Conservation (phyloP, 2,329 filamentous ascomycete genomes). For the Colletotrichum phormii region DNA sequence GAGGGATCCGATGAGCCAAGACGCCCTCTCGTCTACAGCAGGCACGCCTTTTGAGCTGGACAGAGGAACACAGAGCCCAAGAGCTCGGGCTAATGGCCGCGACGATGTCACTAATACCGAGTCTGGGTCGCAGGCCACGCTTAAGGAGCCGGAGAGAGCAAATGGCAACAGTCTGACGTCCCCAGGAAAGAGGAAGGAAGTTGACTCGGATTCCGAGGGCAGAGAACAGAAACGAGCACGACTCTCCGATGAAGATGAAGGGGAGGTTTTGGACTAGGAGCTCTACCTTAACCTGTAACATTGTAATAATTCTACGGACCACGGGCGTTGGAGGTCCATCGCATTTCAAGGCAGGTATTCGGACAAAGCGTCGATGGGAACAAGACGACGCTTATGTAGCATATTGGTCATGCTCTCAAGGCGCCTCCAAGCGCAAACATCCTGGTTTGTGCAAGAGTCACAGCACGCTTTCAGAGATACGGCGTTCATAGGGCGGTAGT, state of each 20-base stretch:
- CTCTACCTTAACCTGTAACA: constrained; percentile 1
- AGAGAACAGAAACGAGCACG: constrained; percentile 57
- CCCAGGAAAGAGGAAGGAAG: constrained; percentile 56
- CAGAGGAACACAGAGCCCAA: constrained; percentile 62
- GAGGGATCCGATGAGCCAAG: constrained; percentile 56
- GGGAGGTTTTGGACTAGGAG: constrained; percentile 50
- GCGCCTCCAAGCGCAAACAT: background rate
- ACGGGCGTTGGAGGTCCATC: constrained; percentile 22
- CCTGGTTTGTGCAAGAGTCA: background rate
- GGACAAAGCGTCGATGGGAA: background rate
- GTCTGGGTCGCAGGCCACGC: constrained; percentile 50
- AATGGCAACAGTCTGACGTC: constrained; percentile 48
- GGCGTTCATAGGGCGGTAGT: constrained; percentile 17
- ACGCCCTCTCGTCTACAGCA: constrained; percentile 59
- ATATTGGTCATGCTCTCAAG: constrained; percentile 2
- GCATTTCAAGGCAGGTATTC: constrained; percentile 2
- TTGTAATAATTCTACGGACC: constrained; percentile 25
- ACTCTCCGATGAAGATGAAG: constrained; percentile 60
- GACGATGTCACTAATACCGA: constrained; percentile 49
- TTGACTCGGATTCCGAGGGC: constrained; percentile 50
- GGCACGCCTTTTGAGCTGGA: constrained; percentile 62
- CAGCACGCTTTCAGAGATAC: constrained; percentile 6
- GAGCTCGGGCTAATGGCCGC: constrained; percentile 51
- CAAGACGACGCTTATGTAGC: constrained; percentile 13
- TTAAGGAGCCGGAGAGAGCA: constrained; percentile 36